Evolutionary conservation across 1,284 basidiomycete genomes (phyloP), one percentile per base, ranked within the genome.

Genomic region (Microbotryum intermedium): DNA sequence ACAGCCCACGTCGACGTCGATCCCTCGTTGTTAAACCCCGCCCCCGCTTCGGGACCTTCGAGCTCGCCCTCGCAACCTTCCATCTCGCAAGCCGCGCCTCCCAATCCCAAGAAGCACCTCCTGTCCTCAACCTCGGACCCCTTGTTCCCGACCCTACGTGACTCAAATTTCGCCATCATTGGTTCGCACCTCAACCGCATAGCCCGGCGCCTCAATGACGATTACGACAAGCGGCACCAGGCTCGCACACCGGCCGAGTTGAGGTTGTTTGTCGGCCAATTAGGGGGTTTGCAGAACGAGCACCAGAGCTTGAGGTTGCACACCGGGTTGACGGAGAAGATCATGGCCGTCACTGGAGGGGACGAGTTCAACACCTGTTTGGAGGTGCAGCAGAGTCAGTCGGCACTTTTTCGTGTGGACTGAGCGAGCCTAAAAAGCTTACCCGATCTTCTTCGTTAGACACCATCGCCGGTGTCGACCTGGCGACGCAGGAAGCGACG

Each of bases 101-200:
- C 64, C 4, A 58, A 60, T 11, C 64, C 60, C 53, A 66, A 67
- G 42, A 70, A 71, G 52, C 65, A 70, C 39, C 57, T 67, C 21
- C 61, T 69, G 28, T 59, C 88, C 34, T 79, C 86, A 0, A 69
- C 80, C 0, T 85, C 84, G 8, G 95, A 98, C 71, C 81, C 84
- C n/a, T 78, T 99, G 11, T 88, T 90, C 64, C 79, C 78, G 18
- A 89, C 94, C 70, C 77, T 98, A 53, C 81, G 90, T 59, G 92
- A 98, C 73, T 77, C 90, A 60, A 97, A 98, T 75, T 98, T 98
- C 75, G 88, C 92, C 7, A 81, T 86, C n/a, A 86, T 98, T 3
- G 93, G 93, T 0, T 84, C 83, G 71, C 83, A 83, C 70, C 77
- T 99, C 50, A 93, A 88, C 70, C 81, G 80, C 65, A 81, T 88